A percentile compares a stretch with the other conserved stretches of the same genome.
These are phyloP conservation scores for Candolleomyces eurysporus DNA, from an alignment of 768 basidiomycete species.

Conservation along the genomic window DNA sequence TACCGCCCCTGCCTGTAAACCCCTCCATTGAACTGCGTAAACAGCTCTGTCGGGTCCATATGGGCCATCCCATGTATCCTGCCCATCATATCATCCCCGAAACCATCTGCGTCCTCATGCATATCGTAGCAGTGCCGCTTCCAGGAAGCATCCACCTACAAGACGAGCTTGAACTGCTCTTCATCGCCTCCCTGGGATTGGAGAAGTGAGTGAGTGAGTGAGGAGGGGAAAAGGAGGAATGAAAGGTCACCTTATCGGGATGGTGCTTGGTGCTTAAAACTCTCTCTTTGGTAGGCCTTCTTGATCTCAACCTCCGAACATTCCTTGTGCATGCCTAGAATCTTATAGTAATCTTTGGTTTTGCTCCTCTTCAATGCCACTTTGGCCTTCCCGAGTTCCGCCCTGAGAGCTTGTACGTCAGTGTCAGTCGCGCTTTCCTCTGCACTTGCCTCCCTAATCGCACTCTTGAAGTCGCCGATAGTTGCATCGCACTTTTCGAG, in stretches of 20 bases:
- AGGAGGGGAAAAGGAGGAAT: neutral
- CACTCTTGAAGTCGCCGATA: conserved; percentile 75
- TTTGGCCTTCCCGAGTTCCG: conserved; percentile 80
- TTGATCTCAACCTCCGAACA: conserved; percentile 75
- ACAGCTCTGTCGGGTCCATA: conserved; percentile 60
- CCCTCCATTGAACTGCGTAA: conserved; percentile 59
- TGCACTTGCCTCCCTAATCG: conserved; percentile 66
- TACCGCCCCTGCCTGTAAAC: neutral
- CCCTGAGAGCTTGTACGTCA: conserved; percentile 59
- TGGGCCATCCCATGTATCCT: conserved; percentile 41
- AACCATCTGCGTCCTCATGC: conserved; percentile 77
- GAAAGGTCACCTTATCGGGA: conserved; percentile 67
- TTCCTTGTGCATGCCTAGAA: conserved; percentile 59
- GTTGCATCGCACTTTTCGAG: conserved; percentile 72
- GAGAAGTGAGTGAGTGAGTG: neutral
- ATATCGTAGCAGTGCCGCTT: conserved; percentile 74
- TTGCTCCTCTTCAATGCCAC: conserved; percentile 82
- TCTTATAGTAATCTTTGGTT: conserved; percentile 88
- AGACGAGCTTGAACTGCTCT: conserved; percentile 92
- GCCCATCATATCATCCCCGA: conserved; percentile 40
- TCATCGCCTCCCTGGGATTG: conserved; percentile 79
- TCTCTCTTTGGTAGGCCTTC: conserved; percentile 88
- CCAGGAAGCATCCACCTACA: conserved; percentile 70
- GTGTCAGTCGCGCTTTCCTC: conserved; percentile 56
- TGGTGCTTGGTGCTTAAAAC: conserved; percentile 63